Percentiles rank a stretch among this genome's conserved stretches.
Evolutionary conservation across 2,329 filamentous ascomycete species (phyloP).

Genomic region (Myrmaecium sp.): DNA sequence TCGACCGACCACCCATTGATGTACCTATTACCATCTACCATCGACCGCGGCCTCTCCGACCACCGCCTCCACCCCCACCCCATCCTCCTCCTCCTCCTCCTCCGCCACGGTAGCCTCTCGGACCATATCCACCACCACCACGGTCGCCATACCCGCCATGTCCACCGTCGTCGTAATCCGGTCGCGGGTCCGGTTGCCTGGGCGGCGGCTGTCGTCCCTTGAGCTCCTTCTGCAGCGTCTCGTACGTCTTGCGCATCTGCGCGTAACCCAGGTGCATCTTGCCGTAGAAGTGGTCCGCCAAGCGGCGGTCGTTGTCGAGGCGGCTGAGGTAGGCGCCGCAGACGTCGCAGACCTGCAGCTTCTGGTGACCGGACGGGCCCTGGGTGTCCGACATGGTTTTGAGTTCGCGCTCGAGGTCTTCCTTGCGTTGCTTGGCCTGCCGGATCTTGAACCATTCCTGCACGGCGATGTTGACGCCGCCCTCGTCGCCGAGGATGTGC

Average conservation of each 20-base stretch:
- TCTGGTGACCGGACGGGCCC: conserved; percentile 88
- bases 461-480: conserved; percentile 63
- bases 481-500: conserved; percentile 65
- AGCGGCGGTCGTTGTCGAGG: conserved; percentile 79
- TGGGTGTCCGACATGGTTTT: conserved; percentile 83
- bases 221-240: conserved; percentile 73
- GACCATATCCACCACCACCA: conserved; percentile 25
- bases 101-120: conserved; percentile 28
- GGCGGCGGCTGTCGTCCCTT: conserved; percentile 50
- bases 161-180: conserved; percentile 25
- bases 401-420: conserved; percentile 71
- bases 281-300: conserved; percentile 96
- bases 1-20: too few species aligned
- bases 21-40: too few species aligned
- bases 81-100: conserved; percentile 17
- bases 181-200: conserved; percentile 24
- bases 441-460: conserved; percentile 79
- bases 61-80: conserved; percentile 31
- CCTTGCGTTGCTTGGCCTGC: conserved; percentile 63
- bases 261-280: conserved; percentile 99
- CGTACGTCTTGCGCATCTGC: conserved; percentile 90
- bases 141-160: conserved; percentile 15
- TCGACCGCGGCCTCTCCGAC: conserved; percentile 1
- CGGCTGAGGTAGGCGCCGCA: conserved; percentile 88
- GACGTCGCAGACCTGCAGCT: conserved; percentile 95